Base-by-base conservation (phyloP, 2,329 filamentous ascomycete genomes). In the Phialophora tarda region DNA sequence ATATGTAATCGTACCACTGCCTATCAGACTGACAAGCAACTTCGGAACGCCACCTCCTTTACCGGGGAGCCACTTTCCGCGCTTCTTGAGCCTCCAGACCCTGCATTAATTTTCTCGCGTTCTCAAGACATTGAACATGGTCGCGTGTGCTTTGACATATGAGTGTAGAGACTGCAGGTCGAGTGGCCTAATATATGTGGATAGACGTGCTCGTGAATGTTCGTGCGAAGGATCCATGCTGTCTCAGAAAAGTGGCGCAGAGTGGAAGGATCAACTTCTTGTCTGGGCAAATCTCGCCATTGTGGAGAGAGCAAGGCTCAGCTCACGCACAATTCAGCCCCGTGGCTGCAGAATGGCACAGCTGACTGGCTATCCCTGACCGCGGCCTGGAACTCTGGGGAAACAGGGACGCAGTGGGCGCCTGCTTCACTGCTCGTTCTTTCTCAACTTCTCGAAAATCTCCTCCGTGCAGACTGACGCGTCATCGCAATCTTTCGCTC, bases 391-490 rank as follows among this genome's bases (percentile, higher is more conserved):
- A 28, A 28, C 21, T 51, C 48, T 51, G 48, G 48, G 48, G 48
- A 51, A 51, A 51, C 21, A 12, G 48, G 48, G 23, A 51, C n/a
- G 4, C 21, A 12, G 48, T 26, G 26, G 8, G 23, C 24, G 48
- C 48, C 24, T 51, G 21, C 48, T 51, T 51, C 21, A 24, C 24
- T 51, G 48, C 23, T 51, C 48, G 21, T 51, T 51, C 48, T 17
- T 51, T 26, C 14, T 51, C 48, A 26, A 26, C 48, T 51, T 51
- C 24, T 51, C 24, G 48, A 51, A 51, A 50, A 51, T 14, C 48
- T 51, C 24, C 11, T 26, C 48, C 48, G 48, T 24, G 8, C 24
- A 11, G 24, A 23, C 21, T 0, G 24, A 23, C 21, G 48, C 48
- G 21, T 55, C 53, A 30, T 34, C 53, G 24, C 32, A 32, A 7